Conservation (phyloP, 2,329 filamentous ascomycete genomes). For the Sordariomycetes sp. region DNA sequence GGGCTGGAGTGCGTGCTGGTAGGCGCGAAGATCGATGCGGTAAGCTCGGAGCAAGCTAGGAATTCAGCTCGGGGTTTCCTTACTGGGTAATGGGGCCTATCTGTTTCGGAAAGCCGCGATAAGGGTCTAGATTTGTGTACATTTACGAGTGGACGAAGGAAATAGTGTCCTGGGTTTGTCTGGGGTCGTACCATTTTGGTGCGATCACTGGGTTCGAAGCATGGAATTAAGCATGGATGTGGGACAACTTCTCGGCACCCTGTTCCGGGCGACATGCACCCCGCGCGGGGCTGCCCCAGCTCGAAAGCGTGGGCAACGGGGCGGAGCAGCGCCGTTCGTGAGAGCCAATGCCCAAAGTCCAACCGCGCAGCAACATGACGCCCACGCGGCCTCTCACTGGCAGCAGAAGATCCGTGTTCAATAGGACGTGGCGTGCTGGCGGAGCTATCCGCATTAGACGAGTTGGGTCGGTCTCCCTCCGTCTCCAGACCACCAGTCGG, state of each 20-base stretch:
- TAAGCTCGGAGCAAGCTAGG: constrained; percentile 52
- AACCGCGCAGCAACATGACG: background rate
- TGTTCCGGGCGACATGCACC: background rate
- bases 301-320: background rate
- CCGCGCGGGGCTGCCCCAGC: background rate
- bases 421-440: no score
- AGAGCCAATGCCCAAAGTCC: background rate
- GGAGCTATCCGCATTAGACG: no score
- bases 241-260: background rate
- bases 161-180: background rate
- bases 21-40: constrained; percentile 66
- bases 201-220: no score
- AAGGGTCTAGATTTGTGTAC: no score
- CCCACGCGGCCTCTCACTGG: no score
- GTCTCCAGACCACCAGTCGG: no score
- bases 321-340: background rate
- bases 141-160: background rate
- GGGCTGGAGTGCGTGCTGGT: constrained; percentile 61
- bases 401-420: no score
- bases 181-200: no score
- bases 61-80: constrained; percentile 60
- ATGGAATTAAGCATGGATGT: background rate
- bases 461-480: no score
- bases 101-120: no score
- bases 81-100: background rate